Base-by-base conservation (phyloP, 768 basidiomycete species). In the Rhizopogon roseolus region DNA sequence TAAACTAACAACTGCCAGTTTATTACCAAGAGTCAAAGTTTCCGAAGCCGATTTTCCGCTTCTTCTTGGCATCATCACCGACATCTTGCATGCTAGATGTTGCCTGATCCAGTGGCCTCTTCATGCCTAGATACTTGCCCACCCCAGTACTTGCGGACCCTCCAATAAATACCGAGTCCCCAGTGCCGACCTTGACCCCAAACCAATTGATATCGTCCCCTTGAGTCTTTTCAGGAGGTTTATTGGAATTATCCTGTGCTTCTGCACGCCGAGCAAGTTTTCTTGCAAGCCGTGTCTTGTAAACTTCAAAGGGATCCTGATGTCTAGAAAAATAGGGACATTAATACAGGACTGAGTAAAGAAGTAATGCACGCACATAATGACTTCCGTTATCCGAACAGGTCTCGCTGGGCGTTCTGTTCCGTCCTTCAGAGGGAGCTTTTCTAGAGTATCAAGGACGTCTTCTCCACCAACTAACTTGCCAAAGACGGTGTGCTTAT, bases 381-480 rank as follows among this genome's bases (percentile, higher is more conserved):
- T 73, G 36, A 97, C 78, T 63, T 93, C 86, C 1, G 86, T 88
- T 54, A 98, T 96, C 54, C 81, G 81, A 51, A 98, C 84, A 10
- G 86, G 81, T 66, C 93, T 96, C 8, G 84, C 79, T 7, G 94
- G 93, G 48, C 91, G 81, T 51, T 98, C 93, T 0, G 91, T 90
- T 14, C 90, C 92, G 14, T 86, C 81, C 69, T 94, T 90, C 41
- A 85, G 73, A 1, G 91, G 85, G 0, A 93, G 71, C 32, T 82
- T 81, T 66, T 98, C 97, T 27, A 99, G 72, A 6, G 86, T 81
- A 63, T 90, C 81, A 1, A 98, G 74, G 6, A 96, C 85, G 28
- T 95, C 91, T 66, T 96, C 91, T 17, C 96, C 97, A 8, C 97
- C 97, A 2, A 99, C 95, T 13, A 98, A 78, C 61, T 96, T 95